Base-by-base conservation (phyloP, 2,329 filamentous ascomycete species). In the Penicillium carneum region DNA sequence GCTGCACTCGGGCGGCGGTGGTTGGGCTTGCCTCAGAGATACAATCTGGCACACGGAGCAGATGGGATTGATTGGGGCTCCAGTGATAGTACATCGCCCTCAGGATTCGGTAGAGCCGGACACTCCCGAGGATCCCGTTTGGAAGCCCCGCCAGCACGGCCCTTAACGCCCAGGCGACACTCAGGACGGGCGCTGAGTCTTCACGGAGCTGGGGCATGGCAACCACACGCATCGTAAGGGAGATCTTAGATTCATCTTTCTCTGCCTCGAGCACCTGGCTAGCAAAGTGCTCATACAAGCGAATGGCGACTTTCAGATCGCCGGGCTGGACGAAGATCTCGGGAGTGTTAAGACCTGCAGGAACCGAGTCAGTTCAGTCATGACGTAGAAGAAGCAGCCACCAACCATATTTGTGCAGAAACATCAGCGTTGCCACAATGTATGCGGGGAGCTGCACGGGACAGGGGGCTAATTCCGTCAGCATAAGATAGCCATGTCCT, bases 221-320 rank as follows among this genome's bases (percentile, higher is more conserved):
- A 39, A 71, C 66, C 41, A 72, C 71, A 42, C 77, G 71, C 63
- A 74, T 71, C 3, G 75, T 79, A 59, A 74, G 65, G 49, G 74
- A 69, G 38, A 79, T 77, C 49, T 65, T 72, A 45, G 65, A 57
- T 23, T 73, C 71, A 31, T 74, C 70, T 60, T 72, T 75, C 31
- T 78, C 77, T 0, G 71, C 76, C 1, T 72, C 68, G 2, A 78
- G 62, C 10, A 81, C 76, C 45, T 79, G 77, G 23, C 64, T 62
- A 14, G 79, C 78, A 66, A 77, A 81, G 50, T 78, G 69, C 41
- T 79, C 70, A 63, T 81, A 81, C 33, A 78, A 65, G n/a, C 69
- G 71, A 20, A 63, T 69, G 4, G 76, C 77, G 12, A 68, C 67
- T 43, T 72, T 72, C 14, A 73, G n/a, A 53, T 80, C 71, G 18